phyloP scores from a whole-genome alignment of 1,139 yeast genomes.

The Hemisphaericaspora xylanilytica region DNA sequence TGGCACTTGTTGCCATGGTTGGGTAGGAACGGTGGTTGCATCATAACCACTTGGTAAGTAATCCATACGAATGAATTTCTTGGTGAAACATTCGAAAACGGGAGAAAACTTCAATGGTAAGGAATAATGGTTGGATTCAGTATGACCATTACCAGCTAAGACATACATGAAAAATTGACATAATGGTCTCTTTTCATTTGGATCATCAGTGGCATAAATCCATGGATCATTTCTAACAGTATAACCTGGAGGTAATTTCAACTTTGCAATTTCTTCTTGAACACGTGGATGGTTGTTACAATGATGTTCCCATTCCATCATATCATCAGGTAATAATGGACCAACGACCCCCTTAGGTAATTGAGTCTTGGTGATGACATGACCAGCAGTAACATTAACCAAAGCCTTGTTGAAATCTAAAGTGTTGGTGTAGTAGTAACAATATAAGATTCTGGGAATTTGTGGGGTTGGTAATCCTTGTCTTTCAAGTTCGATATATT shows the following conservation, averaged over 20 bases:
- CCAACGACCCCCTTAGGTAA: conserved; percentile 69
- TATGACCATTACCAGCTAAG: conserved; percentile 62
- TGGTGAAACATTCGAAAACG: conserved; percentile 67
- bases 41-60: conserved; percentile 74
- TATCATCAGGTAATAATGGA: conserved; percentile 72
- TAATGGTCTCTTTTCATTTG: conserved; percentile 58
- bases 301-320: conserved; percentile 51
- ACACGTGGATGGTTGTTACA: conserved; percentile 58
- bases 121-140: conserved; percentile 82
- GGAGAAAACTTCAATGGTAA: conserved; percentile 82
- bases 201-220: conserved; percentile 82
- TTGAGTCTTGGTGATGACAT: conserved; percentile 54
- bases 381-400: conserved; percentile 64
- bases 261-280: conserved; percentile 60
- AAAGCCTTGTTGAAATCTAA: conserved; percentile 68
- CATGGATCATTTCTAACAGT: conserved; percentile 75
- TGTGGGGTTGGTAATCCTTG: conserved; percentile 55
- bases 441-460: conserved; percentile 65
- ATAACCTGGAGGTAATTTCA: conserved; percentile 55
- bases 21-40: conserved; percentile 56
- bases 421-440: conserved; percentile 61
- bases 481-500: conserved; percentile 67
- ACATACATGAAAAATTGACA: conserved; percentile 79
- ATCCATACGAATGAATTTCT: conserved; percentile 72
- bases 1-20: conserved; percentile 59